Evolutionary conservation across 2,329 filamentous ascomycete genomes (phyloP).

Genomic region (Periconia sp.): DNA sequence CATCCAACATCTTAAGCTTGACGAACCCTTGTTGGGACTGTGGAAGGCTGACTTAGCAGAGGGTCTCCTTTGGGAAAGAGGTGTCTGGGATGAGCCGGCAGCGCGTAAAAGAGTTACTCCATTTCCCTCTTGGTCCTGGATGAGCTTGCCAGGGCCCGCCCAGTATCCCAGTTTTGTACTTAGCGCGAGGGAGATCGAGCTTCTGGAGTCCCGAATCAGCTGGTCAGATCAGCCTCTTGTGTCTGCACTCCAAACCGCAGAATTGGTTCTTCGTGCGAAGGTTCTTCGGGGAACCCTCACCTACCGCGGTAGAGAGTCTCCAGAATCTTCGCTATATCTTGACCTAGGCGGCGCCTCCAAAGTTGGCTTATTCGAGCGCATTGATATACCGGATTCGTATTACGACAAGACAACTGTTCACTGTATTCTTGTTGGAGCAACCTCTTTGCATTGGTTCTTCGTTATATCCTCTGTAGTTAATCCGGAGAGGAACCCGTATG

Average conservation of each 20-base stretch:
- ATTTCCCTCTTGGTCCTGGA: constrained; percentile 8
- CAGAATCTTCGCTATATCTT: constrained; percentile 2
- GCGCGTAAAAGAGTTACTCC: constrained; percentile 3
- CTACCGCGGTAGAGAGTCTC: constrained; percentile 2
- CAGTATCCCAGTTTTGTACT: constrained; percentile 8
- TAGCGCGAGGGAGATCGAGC: constrained; percentile 1
- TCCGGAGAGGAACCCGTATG: constrained; percentile 7
- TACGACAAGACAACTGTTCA: constrained; percentile 6
- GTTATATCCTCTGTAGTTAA: constrained; percentile 5
- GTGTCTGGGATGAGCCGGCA: constrained; percentile 6
- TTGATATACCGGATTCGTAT: constrained; percentile 7
- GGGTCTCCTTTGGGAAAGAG: constrained; percentile 8
- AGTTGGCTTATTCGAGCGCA: constrained; percentile 3
- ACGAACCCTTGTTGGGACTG: constrained; percentile 5
- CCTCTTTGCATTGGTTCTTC: constrained; percentile 8
- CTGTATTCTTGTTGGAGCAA: constrained; percentile 3
- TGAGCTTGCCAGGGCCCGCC: constrained; percentile 7
- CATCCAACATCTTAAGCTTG: constrained; percentile 4
- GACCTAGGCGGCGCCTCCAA: constrained; percentile 1
- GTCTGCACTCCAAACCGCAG: constrained; percentile 4
- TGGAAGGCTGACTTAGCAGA: constrained; percentile 5
- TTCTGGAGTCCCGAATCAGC: constrained; percentile 4
- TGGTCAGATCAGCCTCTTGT: constrained; percentile 3
- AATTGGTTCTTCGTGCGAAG: constrained; percentile 2
- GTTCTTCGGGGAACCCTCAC: constrained; percentile 6